Percentiles rank a stretch among this genome's conserved stretches.
These are phyloP conservation scores for Isoetes taiwanensis DNA, from an alignment of 75 land plant genomes.

Conservation along the genomic window DNA sequence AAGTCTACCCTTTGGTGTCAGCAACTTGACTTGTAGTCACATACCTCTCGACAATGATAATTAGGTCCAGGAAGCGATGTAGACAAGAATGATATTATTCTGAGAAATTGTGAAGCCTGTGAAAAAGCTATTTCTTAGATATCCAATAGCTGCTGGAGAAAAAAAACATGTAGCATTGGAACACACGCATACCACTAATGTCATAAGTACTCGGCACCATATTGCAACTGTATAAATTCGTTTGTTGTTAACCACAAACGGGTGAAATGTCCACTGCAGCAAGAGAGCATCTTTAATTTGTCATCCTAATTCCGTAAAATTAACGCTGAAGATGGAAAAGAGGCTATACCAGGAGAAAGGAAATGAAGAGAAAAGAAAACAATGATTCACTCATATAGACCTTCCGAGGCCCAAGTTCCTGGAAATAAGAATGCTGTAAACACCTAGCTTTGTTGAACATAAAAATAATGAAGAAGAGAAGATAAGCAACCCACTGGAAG, in stretches of 20 bases:
- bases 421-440: neutral
- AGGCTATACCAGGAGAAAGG: conserved; percentile 60
- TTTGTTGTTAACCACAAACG: conserved; percentile 75
- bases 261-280: conserved; percentile 95
- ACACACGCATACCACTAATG: conserved; percentile 61
- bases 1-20: neutral
- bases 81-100: conserved; percentile 73
- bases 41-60: conserved; percentile 97
- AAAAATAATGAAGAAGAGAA: neutral
- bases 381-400: conserved; percentile 79
- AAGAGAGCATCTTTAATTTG: neutral
- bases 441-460: no score
- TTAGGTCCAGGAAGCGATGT: conserved; percentile 98
- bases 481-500: conserved; percentile 51
- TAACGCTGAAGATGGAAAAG: neutral
- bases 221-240: conserved; percentile 83
- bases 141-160: neutral
- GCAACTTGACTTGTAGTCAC: neutral
- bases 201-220: conserved; percentile 82
- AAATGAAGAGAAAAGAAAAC: conserved; percentile 56
- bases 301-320: neutral
- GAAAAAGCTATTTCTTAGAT: neutral
- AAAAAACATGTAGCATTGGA: neutral
- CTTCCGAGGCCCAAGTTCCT: conserved; percentile 81
- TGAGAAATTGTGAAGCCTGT: conserved; percentile 66